A percentile compares a stretch with the other conserved stretches of the same genome.
Conservation (phyloP, 2,329 filamentous ascomycete species). For the Penicillium brasilianum region DNA sequence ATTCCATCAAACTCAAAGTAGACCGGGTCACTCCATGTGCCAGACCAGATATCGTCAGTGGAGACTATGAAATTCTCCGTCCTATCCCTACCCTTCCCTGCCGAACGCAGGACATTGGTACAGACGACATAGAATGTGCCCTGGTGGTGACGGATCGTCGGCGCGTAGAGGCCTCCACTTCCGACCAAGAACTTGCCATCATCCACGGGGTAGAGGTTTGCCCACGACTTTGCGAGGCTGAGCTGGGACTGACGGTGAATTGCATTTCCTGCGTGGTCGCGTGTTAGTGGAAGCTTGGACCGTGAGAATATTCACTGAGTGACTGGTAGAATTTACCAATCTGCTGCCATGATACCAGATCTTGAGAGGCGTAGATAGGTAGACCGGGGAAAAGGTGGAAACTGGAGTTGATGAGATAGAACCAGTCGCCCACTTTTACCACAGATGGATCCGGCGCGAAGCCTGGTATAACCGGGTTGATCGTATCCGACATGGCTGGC, state of each 20-base stretch:
- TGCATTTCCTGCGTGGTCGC: constrained; percentile 32
- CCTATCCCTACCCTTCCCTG: constrained; percentile 26
- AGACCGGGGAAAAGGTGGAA: constrained; percentile 75
- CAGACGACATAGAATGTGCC: constrained; percentile 44
- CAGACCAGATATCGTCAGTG: constrained; percentile 6
- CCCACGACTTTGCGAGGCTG: constrained; percentile 24
- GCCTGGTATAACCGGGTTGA: constrained; percentile 10
- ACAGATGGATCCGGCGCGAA: constrained; percentile 27
- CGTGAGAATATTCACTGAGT: not conserved
- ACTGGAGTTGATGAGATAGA: constrained; percentile 62
- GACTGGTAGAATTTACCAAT: not conserved
- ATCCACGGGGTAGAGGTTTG: constrained; percentile 12
- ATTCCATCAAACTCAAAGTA: constrained; percentile 15
- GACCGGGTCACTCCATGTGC: constrained; percentile 18
- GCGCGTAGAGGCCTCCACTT: constrained; percentile 37
- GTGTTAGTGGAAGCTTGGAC: not conserved
- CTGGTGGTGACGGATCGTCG: constrained; percentile 47
- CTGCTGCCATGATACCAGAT: constrained; percentile 32
- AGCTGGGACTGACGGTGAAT: constrained; percentile 29
- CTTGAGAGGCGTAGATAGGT: constrained; percentile 50
- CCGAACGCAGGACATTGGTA: constrained; percentile 35
- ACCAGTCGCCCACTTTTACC: constrained; percentile 21
- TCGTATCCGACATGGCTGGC: not conserved
- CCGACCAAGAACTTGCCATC: constrained; percentile 24
- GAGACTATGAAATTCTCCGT: constrained; percentile 18